Evolutionary conservation across 805 yeast species (phyloP).

Genomic region (Torulaspora maleeae): DNA sequence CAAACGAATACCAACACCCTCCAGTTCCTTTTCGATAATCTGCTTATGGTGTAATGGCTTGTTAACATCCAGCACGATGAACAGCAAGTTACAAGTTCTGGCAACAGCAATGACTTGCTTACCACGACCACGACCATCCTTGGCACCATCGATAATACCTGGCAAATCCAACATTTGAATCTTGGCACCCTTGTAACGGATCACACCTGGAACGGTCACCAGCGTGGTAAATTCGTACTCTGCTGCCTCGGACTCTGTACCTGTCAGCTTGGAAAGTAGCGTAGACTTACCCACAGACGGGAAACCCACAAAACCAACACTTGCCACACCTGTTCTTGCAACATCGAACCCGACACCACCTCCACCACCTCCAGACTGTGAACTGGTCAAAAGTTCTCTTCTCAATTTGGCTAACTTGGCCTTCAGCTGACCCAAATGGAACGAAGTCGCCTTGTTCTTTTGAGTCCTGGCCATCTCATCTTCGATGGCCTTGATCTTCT

Average conservation of each 20-base stretch:
- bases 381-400: conserved; percentile 77
- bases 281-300: conserved; percentile 92
- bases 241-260: conserved; percentile 96
- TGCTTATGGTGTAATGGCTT: conserved; percentile 93
- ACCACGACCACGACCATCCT: conserved; percentile 90
- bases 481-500: conserved; percentile 80
- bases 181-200: conserved; percentile 94
- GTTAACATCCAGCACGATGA: conserved; percentile 91
- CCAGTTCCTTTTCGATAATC: conserved; percentile 90
- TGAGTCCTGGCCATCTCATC: conserved; percentile 98
- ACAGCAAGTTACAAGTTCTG: conserved; percentile 90
- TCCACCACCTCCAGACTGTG: conserved; percentile 73
- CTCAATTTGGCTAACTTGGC: conserved; percentile 94
- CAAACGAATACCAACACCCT: conserved; percentile 94
- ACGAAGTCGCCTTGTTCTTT: conserved; percentile 95
- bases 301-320: conserved; percentile 96
- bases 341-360: conserved; percentile 95
- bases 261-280: conserved; percentile 79
- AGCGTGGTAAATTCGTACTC: conserved; percentile 96
- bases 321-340: conserved; percentile 97
- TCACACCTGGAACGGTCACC: conserved; percentile 96
- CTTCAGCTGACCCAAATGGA: conserved; percentile 94
- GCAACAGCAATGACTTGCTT: conserved; percentile 98
- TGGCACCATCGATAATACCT: conserved; percentile 87
- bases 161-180: conserved; percentile 93